Base-by-base conservation (phyloP, 768 basidiomycete species). In the Bullera alba region DNA sequence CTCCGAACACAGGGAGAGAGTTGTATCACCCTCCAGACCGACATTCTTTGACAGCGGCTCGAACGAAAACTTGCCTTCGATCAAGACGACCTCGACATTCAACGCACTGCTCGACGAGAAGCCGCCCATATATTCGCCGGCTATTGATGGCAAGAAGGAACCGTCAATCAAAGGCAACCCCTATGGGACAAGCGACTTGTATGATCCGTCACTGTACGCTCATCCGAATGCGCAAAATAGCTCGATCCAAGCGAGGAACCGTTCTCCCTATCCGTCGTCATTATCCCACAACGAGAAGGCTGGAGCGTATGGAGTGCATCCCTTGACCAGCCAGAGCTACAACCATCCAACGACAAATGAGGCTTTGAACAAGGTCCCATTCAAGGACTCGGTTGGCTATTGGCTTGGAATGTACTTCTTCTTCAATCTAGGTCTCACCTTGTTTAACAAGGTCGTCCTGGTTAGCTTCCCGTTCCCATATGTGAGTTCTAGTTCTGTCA, bases 391-490 rank as follows among this genome's bases (percentile, higher is more conserved):
- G 12, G 58, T 64, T 42, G 69, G 60, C 17, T 75, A 68, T 48
- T 91, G 87, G 87, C 79, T 96, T 16, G 59, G 71, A 3, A 76
- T 88, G 54, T 97, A 95, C 76, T 96, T 99, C 66, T 71, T 76
- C 53, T 85, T 92, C 79, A 97, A 96, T 73, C 82, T 97, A 25
- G 79, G 81, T 10, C 80, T 99, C 57, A 97, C 93, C 6, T 76
- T 99, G 37, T 95, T 88, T 74, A 99, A 99, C 79, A 99, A 99
- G 74, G 79, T 81, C 30, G 83, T 97, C 16, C 82, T 99, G 54
- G 83, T 87, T 46, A 81, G 79, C 49, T 97, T 97, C 67, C 95
- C 95, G 0, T 97, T 88, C 63, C 92, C 93, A 2, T 97, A 96
- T 57, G 73, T 74, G 58, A 66, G 72, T 70, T 1, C 10, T 34